Base-by-base conservation (phyloP, 768 basidiomycete genomes). In the Mycena rosella region DNA sequence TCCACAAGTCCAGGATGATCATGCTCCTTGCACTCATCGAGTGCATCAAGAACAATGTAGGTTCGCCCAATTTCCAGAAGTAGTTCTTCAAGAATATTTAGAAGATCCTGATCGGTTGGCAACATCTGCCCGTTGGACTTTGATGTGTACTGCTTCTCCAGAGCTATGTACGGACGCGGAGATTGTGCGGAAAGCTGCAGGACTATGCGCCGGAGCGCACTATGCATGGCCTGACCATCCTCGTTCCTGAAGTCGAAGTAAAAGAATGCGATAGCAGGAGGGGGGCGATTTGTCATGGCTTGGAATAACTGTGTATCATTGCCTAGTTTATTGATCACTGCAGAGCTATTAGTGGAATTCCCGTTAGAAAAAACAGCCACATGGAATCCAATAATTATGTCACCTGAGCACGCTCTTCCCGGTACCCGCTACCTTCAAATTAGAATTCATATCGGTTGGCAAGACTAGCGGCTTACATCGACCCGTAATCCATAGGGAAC, bases 351-450 rank as follows among this genome's bases (percentile, higher is more conserved):
- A 18, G n/a, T n/a, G n/a, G 18, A 24, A 11, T n/a, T 26, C 18
- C 2, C 18, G 56, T 55, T 32, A 29, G 13, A 29, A 45, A n/a
- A 30, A 14, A 17, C 3, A 47, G 8, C 13, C 17, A 32, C 2
- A 42, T 9, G 32, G 20, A 26, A 22, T 40, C 27, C 26, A 36
- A 17, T 18, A 26, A 24, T 22, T 24, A 2, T 6, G 9, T 42
- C 32, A 65, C 63, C 63, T 65, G 15, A 65, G 49, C 13, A 65
- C 63, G 14, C 55, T 65, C 18, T 65, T 65, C 26, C 63, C 55
- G n/a, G 45, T 15, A 8, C 63, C 63, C 24, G 63, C 63, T 64
- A 18, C 13, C 29, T 29, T n/a, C 29, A 30, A 24, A 27, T 56
- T 22, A 20, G 32, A 27, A 10, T 13, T 11, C 10, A 30, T 3